A percentile compares a stretch with the other conserved stretches of the same genome.
Evolutionary conservation across 2,329 filamentous ascomycete genomes (phyloP).

Genomic region (Cadophora gregata): DNA sequence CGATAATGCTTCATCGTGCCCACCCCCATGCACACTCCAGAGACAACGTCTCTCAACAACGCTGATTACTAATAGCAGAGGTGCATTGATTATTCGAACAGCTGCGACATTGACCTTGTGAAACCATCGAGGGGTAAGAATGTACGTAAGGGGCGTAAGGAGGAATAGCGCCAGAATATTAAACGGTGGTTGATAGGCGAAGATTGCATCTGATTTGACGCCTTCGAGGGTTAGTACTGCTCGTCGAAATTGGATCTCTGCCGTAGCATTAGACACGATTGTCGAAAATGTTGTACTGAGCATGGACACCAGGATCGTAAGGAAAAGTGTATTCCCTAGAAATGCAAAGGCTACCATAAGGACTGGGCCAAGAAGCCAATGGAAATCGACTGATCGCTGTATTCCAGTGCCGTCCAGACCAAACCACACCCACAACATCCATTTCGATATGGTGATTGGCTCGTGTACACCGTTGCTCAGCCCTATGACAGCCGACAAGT

Average conservation of each 20-base stretch:
- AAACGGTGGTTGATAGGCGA: constrained; percentile 70
- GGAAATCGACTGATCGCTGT: constrained; percentile 68
- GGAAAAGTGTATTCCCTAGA: constrained; percentile 83
- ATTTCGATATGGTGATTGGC: constrained; percentile 77
- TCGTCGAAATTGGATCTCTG: constrained; percentile 84
- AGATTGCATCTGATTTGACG: constrained; percentile 82
- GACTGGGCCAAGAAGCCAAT: constrained; percentile 74
- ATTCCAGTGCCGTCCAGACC: constrained; percentile 71
- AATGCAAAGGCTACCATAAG: constrained; percentile 87
- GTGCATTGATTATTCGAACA: constrained; percentile 76
- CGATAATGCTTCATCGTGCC: constrained; percentile 36
- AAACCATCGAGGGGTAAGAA: constrained; percentile 84
- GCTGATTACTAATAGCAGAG: constrained; percentile 74
- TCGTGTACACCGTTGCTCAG: constrained; percentile 69
- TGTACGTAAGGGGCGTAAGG: constrained; percentile 77
- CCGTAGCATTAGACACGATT: constrained; percentile 76
- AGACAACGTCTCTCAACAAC: constrained; percentile 72
- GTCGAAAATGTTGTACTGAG: constrained; percentile 83
- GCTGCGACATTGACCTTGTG: constrained; percentile 86
- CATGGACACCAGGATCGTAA: constrained; percentile 90
- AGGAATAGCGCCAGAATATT: constrained; percentile 79
- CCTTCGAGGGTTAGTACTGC: constrained; percentile 85
- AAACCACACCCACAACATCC: constrained; percentile 96
- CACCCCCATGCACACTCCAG: constrained; percentile 52
- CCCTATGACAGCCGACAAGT: constrained; percentile 43